Percentiles rank a stretch among this genome's conserved stretches.
Evolutionary conservation across 345 rosid species (phyloP).

Genomic region (Arabidopsis suecica): DNA sequence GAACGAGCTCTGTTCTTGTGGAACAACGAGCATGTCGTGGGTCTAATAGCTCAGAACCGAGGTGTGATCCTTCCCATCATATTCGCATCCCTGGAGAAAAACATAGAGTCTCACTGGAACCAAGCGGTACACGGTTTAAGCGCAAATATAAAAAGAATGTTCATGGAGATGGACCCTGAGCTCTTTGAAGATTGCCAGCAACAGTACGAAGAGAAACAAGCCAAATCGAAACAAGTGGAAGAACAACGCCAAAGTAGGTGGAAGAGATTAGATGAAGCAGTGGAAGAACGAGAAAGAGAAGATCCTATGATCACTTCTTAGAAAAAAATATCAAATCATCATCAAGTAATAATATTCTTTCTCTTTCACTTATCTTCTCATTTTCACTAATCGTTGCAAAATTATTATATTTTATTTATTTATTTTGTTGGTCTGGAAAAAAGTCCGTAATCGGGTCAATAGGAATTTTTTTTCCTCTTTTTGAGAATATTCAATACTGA

Average conservation of each 20-base stretch:
- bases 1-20: constrained; percentile 90
- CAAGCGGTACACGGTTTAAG: constrained; percentile 89
- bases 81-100: constrained; percentile 78
- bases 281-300: constrained; percentile 61
- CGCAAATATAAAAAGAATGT: constrained; percentile 75
- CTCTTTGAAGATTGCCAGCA: constrained; percentile 79
- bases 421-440: constrained; percentile 14
- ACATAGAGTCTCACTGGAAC: constrained; percentile 80
- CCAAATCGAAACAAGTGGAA: constrained; percentile 61
- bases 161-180: constrained; percentile 82
- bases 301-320: constrained; percentile 48
- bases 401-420: constrained; percentile 19
- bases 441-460: constrained; percentile 8
- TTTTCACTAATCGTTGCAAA: constrained; percentile 13
- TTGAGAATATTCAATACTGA: background rate
- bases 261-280: constrained; percentile 79
- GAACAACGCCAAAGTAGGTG: constrained; percentile 73
- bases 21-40: constrained; percentile 89
- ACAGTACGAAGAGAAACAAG: constrained; percentile 68
- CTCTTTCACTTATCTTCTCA: constrained; percentile 5
- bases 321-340: background rate
- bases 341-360: constrained; percentile 20
- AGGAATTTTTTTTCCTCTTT: background rate
- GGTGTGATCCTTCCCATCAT: constrained; percentile 71
- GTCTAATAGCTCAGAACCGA: constrained; percentile 76